Base-by-base conservation (phyloP, 192 early-diverging fungal species). In the Funneliformis geosporum region DNA sequence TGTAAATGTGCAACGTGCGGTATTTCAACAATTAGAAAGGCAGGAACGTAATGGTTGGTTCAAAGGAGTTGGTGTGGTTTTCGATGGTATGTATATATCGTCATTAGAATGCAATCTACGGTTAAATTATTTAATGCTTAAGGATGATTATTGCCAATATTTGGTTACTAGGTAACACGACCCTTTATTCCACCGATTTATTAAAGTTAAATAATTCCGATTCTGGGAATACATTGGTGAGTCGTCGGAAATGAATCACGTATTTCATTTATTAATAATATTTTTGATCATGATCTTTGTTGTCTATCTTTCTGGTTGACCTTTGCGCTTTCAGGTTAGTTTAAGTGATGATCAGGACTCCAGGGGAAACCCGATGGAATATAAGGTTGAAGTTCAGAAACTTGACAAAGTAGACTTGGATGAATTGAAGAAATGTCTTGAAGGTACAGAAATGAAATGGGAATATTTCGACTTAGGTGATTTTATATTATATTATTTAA, bases 11-110 rank as follows among this genome's bases (percentile, higher is more conserved):
- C 28, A 65, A 42, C 75, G 75, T 14, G 25, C 23, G 14, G 61
- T 76, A 39, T 76, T 76, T n/a, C 50, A 64, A 76, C 28, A 76
- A 64, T 28, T 76, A 28, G 75, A 76, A 76, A 65, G 46, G 43
- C 50, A 76, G 65, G 38, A 76, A 38, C 55, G 75, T 64, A 44
- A 61, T 33, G 75, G 59, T 6, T 76, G 59, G 75, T 76, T 76
- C 23, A 27, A 39, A 64, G 61, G 43, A 33, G 12, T 64, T 64
- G 40, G 42, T 25, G 50, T 61, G 5, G 40, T 76, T 21, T 76
- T 65, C 28, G 75, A 76, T 46, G 60, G 75, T 64, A 46, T 7
- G n/a, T 40, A 44, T 18, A 25, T 47, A 3, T 27, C n/a, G n/a
- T n/a, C n/a, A n/a, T n/a, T n/a, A n/a, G n/a, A n/a, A n/a, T n/a